Evolutionary conservation across 441 rosid genomes (phyloP), one percentile per base, ranked within the genome.

Genomic region (Bocquillonia castaneifolia): DNA sequence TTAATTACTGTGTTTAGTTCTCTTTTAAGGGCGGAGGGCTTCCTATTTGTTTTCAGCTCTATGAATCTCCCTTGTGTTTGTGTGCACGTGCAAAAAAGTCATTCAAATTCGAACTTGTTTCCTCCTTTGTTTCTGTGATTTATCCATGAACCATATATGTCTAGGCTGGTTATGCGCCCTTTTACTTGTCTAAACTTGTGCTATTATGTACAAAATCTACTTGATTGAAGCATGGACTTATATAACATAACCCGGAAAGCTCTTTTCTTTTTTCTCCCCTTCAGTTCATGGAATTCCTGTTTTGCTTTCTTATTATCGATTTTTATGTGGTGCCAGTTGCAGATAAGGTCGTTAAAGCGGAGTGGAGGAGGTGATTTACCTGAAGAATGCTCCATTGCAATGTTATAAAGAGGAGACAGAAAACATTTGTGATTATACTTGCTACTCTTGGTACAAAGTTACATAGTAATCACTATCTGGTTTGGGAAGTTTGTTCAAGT

Each of bases 311-410:
- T 10, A 28, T 14, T 20, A 45, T 15, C 29, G 15, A n/a, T 31
- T 59, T n/a, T 29, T 25, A 13, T 34, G 10, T 17, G 13, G 15
- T 45, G 20, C 25, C 65, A 63, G 60, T 72, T 80, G 71, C 85
- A 86, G 96, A 85, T 37, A 90, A 86, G 84, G 68, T 17, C 65
- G 72, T 74, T 47, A 82, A 71, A 81, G 86, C 86, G 20, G 92
- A 86, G 67, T 90, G 92, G 96, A 88, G 79, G 79, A 83, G 94
- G 80, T 90, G 83, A 90, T 64, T 61, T 65, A 26, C 57, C 10
- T 6, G 17, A 73, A 65, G 69, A 72, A 50, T 28, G 56, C 51
- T 69, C 28, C 52, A 17, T 2, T 31, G 48, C 13, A 34, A 52
- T 52, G 17, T 31, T 37, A 28, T 45, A 59, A 67, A 73, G 66